phyloP scores from a whole-genome alignment of 1,284 basidiomycete genomes.

The Moesziomyces parantarcticus region DNA sequence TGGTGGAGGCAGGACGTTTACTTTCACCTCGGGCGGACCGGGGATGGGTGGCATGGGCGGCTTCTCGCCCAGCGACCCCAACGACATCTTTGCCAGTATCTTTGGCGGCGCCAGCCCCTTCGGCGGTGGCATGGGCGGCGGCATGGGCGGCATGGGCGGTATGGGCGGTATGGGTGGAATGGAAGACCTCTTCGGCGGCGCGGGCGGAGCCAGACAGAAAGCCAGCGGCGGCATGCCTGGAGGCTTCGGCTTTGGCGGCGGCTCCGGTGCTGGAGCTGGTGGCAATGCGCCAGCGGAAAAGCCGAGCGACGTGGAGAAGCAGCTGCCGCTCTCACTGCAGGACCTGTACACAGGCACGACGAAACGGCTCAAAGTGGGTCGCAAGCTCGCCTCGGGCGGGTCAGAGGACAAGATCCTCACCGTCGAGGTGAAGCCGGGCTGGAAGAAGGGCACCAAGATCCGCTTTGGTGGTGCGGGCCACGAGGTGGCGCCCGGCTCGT shows the following conservation, averaged over 20 bases:
- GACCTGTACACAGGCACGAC: slow-evolving; percentile 90
- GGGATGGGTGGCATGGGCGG: slow-evolving; percentile 55
- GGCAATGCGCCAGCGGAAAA: slow-evolving; percentile 21
- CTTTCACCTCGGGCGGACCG: slow-evolving; percentile 42
- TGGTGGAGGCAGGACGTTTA: slow-evolving; percentile 52
- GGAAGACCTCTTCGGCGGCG: slow-evolving; percentile 57
- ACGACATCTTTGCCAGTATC: slow-evolving; percentile 85
- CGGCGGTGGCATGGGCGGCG: slow-evolving; percentile 53
- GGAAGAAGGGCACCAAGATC: slow-evolving; percentile 68
- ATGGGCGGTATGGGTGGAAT: slow-evolving; percentile 57
- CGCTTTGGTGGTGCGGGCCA: slow-evolving; percentile 64
- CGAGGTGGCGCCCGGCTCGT: slow-evolving; percentile 57
- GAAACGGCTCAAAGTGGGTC: slow-evolving; percentile 89
- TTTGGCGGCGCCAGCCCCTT: slow-evolving; percentile 61
- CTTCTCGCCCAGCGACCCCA: slow-evolving; percentile 76
- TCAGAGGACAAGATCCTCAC: slow-evolving; percentile 87
- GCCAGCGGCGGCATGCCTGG: slow-evolving; percentile 47
- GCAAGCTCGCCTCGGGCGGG: slow-evolving; percentile 77
- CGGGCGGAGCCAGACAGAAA: slow-evolving; percentile 22
- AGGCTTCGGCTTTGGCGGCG: slow-evolving; percentile 23
- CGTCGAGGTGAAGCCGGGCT: slow-evolving; percentile 66
- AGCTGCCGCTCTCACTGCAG: slow-evolving; percentile 85
- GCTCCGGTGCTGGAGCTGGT: slow-evolving; percentile 1
- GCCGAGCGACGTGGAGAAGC: slow-evolving; percentile 79
- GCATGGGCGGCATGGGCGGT: slow-evolving; percentile 55